phyloP scores from a whole-genome alignment of 2,329 filamentous ascomycete genomes.

The Alternaria atra region DNA sequence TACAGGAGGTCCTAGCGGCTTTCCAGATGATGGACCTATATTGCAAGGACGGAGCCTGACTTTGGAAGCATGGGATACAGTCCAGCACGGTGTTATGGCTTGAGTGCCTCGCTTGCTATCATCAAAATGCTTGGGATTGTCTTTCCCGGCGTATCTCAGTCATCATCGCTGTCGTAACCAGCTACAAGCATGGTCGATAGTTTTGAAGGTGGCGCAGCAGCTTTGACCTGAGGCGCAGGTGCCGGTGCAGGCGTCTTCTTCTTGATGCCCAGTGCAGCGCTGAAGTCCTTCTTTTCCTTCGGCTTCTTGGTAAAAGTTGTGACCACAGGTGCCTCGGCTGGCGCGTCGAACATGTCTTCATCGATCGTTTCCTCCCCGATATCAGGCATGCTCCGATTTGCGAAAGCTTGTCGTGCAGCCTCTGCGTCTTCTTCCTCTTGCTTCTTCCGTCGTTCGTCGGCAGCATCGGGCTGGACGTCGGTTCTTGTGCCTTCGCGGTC shows the following conservation, averaged over 20 bases:
- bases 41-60: neutral
- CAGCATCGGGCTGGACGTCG: slow-evolving; percentile 62
- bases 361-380: slow-evolving; percentile 64
- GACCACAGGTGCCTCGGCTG: slow-evolving; percentile 48
- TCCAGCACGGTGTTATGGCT: neutral
- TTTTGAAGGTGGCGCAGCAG: slow-evolving; percentile 26
- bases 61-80: neutral
- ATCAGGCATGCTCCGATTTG: slow-evolving; percentile 47
- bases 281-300: slow-evolving; percentile 88
- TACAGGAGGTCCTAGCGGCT: neutral
- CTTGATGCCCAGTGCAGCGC: slow-evolving; percentile 82
- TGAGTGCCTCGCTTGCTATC: slow-evolving; percentile 6
- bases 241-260: slow-evolving; percentile 36
- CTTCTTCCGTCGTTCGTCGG: slow-evolving; percentile 65
- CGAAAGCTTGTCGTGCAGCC: slow-evolving; percentile 80
- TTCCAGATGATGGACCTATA: neutral
- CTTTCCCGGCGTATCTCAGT: slow-evolving; percentile 14
- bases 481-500: slow-evolving; percentile 69
- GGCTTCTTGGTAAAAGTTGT: slow-evolving; percentile 76
- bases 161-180: slow-evolving; percentile 44
- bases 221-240: slow-evolving; percentile 16
- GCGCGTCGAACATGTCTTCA: slow-evolving; percentile 53
- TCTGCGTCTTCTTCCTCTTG: slow-evolving; percentile 86
- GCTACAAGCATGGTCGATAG: slow-evolving; percentile 38
- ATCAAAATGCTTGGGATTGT: neutral